phyloP scores from a whole-genome alignment of 2,329 filamentous ascomycete species.

The Emmonsia crescens region DNA sequence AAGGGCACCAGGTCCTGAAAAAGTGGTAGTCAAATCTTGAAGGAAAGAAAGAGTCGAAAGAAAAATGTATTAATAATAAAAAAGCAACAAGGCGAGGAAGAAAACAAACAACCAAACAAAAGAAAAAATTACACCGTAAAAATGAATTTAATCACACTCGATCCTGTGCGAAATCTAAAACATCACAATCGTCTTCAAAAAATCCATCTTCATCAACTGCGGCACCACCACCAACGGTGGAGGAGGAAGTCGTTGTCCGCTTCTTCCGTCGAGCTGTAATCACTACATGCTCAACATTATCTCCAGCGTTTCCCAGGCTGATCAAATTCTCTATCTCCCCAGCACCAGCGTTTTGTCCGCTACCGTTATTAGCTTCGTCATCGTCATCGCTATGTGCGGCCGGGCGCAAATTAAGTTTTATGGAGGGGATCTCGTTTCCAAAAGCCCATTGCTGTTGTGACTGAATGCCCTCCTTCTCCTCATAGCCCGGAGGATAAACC shows the following conservation, averaged over 20 bases:
- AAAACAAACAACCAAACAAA: not conserved
- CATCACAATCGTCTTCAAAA: constrained; percentile 87
- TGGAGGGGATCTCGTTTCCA: constrained; percentile 39
- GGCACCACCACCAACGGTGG: constrained; percentile 27
- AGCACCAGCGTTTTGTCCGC: constrained; percentile 20
- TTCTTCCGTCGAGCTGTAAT: constrained; percentile 67
- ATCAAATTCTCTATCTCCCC: constrained; percentile 40
- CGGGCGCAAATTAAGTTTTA: constrained; percentile 37
- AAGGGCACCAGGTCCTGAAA: not conserved
- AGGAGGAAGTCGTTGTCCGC: constrained; percentile 23
- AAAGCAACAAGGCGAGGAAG: not conserved
- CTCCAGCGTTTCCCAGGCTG: constrained; percentile 42
- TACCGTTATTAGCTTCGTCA: constrained; percentile 25
- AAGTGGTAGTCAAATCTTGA: not conserved
- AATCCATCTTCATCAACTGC: constrained; percentile 54
- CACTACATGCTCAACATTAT: constrained; percentile 64
- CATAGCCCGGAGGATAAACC: constrained; percentile 42
- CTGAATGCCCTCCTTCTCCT: constrained; percentile 33
- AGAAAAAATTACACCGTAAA: not conserved
- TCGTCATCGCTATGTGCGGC: constrained; percentile 29
- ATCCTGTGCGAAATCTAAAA: constrained; percentile 69
- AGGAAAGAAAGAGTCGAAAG: not conserved
- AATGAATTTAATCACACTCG: constrained; percentile 31
- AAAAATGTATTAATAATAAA: not conserved
- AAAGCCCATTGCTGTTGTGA: constrained; percentile 40